Base-by-base conservation (phyloP, 1,284 basidiomycete genomes). In the Leucoagaricus sp. region DNA sequence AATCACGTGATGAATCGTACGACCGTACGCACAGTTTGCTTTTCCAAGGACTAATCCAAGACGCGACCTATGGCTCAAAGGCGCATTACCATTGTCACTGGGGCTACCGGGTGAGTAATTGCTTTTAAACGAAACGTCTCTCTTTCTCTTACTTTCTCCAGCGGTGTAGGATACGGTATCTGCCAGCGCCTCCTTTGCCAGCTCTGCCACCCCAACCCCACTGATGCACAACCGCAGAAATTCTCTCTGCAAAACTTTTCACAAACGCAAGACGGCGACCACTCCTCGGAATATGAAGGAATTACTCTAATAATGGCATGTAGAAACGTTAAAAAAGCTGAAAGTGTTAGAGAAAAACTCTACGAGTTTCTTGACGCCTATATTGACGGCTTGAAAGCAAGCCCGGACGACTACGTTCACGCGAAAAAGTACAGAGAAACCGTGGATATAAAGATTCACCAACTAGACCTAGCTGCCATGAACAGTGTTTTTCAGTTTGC, bases 241-340 rank as follows among this genome's bases (percentile, higher is more conserved):
- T 57, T 57, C 41, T 57, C 55, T 4, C 34, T 57, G 10, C 75
- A 78, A 59, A 72, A 65, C 58, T 66, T 70, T 50, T 63, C 64
- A 4, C 53, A 61, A 17, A 17, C 60, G 41, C 55, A 62, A 31
- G 49, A 61, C n/a, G 53, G 61, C 19, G 61, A 62, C 36, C 33
- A 53, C 25, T 36, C 55, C 61, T 31, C 63, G 60, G 45, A 64
- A 62, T 79, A 78, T 64, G 70, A 83, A 51, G 78, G 83, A 7
- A 66, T 93, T 31, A 94, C 91, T 0, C 75, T 96, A 38, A 84
- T 96, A 60, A 80, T 96, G 74, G 94, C 92, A 0, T 96, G 93
- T 68, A 82, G 93, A 50, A 90, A 79, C 55, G 72, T 73, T 49
- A 72, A 78, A 53, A 83, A 87, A 25, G 94, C 89, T 0, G 79